Percentiles rank a stretch among this genome's conserved stretches.
Evolutionary conservation across 225 moss, liverwort and hornwort species (phyloP).

Genomic region (Physcomitrellopsis africana): DNA sequence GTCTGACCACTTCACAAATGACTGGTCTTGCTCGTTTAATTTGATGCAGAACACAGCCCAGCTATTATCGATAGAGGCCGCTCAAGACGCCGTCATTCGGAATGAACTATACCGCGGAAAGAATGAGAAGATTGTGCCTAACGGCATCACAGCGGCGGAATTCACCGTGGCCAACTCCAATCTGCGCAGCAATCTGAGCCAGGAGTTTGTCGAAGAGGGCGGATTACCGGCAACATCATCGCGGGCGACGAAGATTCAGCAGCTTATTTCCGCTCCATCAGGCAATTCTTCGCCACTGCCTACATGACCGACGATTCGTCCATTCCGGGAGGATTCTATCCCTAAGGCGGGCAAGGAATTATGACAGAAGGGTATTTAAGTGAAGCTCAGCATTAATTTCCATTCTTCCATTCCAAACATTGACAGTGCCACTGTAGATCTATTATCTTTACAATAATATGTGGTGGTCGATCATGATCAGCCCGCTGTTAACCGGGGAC

Average conservation of each 20-base stretch:
- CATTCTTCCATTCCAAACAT: too few relatives aligned
- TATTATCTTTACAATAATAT: too few relatives aligned
- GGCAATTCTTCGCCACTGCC: slow-evolving; percentile 43
- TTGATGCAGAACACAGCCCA: slow-evolving; percentile 36
- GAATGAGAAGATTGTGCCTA: slow-evolving; percentile 37
- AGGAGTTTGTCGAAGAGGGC: slow-evolving; percentile 52
- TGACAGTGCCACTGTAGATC: too few relatives aligned
- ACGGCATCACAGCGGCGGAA: slow-evolving; percentile 37
- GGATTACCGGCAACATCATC: slow-evolving; percentile 40
- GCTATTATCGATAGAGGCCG: slow-evolving; percentile 53
- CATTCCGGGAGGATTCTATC: slow-evolving; percentile 54
- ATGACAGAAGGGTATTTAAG: too few relatives aligned
- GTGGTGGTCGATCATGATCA: too few relatives aligned
- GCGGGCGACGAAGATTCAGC: slow-evolving; percentile 37
- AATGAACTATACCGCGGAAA: slow-evolving; percentile 44
- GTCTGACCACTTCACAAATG: neutral
- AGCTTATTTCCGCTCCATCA: slow-evolving; percentile 35
- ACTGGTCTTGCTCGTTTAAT: neutral
- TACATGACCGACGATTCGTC: slow-evolving; percentile 45
- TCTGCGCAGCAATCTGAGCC: slow-evolving; percentile 37
- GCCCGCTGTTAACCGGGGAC: too few relatives aligned
- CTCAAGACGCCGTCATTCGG: slow-evolving; percentile 56
- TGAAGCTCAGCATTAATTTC: too few relatives aligned
- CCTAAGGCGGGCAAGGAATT: slow-evolving; percentile 19
- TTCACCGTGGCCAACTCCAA: slow-evolving; percentile 36